Percentiles rank a stretch among this genome's conserved stretches.
Conservation (phyloP, 2,329 filamentous ascomycete genomes). For the Claviceps sp. region DNA sequence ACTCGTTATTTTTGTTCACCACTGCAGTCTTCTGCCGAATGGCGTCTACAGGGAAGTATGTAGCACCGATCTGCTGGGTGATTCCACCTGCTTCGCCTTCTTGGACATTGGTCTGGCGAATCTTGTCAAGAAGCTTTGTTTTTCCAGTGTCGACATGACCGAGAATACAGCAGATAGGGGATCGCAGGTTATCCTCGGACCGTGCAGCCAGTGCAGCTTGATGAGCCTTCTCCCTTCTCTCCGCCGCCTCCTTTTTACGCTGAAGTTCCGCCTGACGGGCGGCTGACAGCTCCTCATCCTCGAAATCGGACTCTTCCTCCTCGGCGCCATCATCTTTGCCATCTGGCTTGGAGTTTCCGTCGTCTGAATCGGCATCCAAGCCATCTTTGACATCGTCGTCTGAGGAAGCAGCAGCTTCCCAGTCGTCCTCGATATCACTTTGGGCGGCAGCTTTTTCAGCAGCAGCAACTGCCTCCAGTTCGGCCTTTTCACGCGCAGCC, state of each 20-base stretch:
- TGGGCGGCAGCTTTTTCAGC: constrained; percentile 40
- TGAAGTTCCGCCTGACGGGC: constrained; percentile 57
- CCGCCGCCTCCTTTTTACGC: constrained; percentile 77
- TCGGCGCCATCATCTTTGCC: constrained; percentile 15
- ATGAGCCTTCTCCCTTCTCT: constrained; percentile 77
- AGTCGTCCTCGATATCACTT: constrained; percentile 64
- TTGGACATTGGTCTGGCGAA: constrained; percentile 95
- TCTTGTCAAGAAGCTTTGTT: constrained; percentile 98
- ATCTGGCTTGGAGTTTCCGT: constrained; percentile 34
- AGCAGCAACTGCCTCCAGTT: constrained; percentile 39
- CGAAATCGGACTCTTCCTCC: constrained; percentile 18
- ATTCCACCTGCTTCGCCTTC: constrained; percentile 99
- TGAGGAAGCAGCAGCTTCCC: constrained; percentile 73
- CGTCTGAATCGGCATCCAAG: constrained; percentile 80
- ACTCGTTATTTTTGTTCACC: constrained; percentile 77
- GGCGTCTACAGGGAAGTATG: constrained; percentile 94
- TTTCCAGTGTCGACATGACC: constrained; percentile 99
- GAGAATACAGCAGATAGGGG: constrained; percentile 98
- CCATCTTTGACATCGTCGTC: constrained; percentile 71
- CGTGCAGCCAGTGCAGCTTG: constrained; percentile 83
- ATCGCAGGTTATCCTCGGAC: constrained; percentile 88
- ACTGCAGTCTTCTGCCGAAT: constrained; percentile 86
- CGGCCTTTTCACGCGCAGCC: constrained; percentile 42
- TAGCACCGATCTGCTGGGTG: constrained; percentile 98
- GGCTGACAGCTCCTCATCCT: constrained; percentile 66